Conservation (phyloP, 2,329 filamentous ascomycete species). For the Colletotrichum sp. region DNA sequence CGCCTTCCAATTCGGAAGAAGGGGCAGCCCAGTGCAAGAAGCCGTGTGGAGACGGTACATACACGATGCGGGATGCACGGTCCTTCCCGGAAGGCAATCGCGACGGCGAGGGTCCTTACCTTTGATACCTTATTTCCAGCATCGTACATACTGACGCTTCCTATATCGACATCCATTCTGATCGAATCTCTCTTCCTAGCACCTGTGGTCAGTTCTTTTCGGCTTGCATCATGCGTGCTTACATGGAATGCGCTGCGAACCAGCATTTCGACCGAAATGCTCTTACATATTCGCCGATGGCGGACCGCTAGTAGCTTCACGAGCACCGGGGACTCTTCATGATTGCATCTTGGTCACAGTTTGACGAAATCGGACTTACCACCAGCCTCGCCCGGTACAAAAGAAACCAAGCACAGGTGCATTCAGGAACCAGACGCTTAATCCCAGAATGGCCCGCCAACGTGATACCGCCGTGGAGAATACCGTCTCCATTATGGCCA, state of each 20-base stretch:
- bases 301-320: not conserved
- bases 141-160: not conserved
- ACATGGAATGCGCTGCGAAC: not conserved
- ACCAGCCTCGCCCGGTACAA: not conserved
- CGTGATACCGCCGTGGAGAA: not conserved
- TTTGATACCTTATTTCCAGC: not conserved
- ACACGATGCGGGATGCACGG: not conserved
- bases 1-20: constrained; percentile 6
- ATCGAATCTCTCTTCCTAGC: not conserved
- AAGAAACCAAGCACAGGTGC: not conserved
- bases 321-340: not conserved
- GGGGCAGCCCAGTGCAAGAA: not conserved
- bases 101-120: not conserved
- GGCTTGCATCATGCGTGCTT: not conserved
- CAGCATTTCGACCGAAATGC: not conserved
- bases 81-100: not conserved
- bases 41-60: accelerated
- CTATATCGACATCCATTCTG: not conserved
- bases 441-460: not conserved
- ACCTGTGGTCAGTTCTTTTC: not conserved
- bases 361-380: not conserved
- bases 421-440: not conserved
- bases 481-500: not conserved
- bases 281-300: not conserved
- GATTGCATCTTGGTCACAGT: not conserved